Conservation (phyloP, 139 green algal species). For the Penium margaritaceum region DNA sequence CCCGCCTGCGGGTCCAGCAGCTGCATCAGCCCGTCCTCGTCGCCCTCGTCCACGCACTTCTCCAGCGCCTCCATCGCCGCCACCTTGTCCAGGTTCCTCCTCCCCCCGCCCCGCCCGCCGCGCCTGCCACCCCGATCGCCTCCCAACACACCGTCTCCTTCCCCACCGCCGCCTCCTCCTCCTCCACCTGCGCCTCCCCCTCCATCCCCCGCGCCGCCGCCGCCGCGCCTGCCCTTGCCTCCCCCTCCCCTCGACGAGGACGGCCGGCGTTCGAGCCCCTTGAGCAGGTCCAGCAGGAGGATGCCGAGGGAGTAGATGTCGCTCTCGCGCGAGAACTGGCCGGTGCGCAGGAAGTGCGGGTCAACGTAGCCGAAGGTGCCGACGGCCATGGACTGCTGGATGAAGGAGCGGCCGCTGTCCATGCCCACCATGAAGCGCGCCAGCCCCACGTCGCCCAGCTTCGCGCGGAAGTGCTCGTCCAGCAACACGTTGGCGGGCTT, state of each 20-base stretch:
- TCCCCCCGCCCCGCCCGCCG: not conserved
- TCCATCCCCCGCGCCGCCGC: not conserved
- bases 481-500: slow-evolving; percentile 92
- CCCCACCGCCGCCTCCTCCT: too few species aligned
- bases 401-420: slow-evolving; percentile 6
- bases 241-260: too few species aligned
- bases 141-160: too few species aligned
- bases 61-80: slow-evolving; percentile 6
- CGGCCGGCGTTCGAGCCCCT: slow-evolving; percentile 13
- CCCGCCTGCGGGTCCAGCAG: slow-evolving; percentile 29
- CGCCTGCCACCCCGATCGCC: not conserved
- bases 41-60: not conserved
- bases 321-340: slow-evolving; percentile 13
- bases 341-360: slow-evolving; percentile 20
- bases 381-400: slow-evolving; percentile 20
- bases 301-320: slow-evolving; percentile 40
- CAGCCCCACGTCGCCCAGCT: slow-evolving; percentile 88
- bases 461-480: slow-evolving; percentile 67
- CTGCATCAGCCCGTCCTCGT: not conserved
- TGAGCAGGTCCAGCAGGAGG: slow-evolving; percentile 31
- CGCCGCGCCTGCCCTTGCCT: not conserved
- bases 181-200: too few species aligned
- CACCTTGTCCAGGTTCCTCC: not conserved
- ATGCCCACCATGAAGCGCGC: slow-evolving; percentile 45
- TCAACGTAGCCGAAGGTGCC: slow-evolving; percentile 38